Conservation (phyloP, 176 grass and related monocot genomes). For the Alloteropsis semialata region DNA sequence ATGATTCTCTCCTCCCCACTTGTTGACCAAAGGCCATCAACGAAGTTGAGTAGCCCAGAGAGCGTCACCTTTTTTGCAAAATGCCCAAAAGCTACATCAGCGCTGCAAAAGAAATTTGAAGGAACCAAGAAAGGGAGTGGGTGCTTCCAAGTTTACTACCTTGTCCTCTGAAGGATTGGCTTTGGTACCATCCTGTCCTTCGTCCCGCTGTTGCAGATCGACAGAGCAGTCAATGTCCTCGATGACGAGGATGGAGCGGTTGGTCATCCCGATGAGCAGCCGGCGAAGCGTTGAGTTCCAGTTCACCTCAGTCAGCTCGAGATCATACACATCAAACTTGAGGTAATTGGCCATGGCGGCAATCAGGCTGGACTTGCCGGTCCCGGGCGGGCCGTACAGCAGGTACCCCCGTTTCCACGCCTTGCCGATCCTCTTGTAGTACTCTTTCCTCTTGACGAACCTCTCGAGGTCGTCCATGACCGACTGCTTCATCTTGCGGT, state of each 20-base stretch:
- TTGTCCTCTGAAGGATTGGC: slow-evolving; percentile 45
- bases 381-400: slow-evolving; percentile 77
- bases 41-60: slow-evolving; percentile 89
- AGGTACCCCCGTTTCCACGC: slow-evolving; percentile 93
- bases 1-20: slow-evolving; percentile 90
- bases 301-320: slow-evolving; percentile 77
- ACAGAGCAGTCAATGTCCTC: slow-evolving; percentile 89
- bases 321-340: slow-evolving; percentile 92
- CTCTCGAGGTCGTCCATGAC: slow-evolving; percentile 77
- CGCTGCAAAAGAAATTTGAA: background rate
- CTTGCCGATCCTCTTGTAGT: slow-evolving; percentile 87
- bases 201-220: slow-evolving; percentile 53
- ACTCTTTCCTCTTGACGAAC: slow-evolving; percentile 76
- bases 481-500: slow-evolving; percentile 44
- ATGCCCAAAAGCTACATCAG: background rate
- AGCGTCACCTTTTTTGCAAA: slow-evolving; percentile 53
- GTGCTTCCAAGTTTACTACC: slow-evolving; percentile 27
- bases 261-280: slow-evolving; percentile 72
- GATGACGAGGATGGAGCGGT: slow-evolving; percentile 79
- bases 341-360: slow-evolving; percentile 93
- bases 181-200: slow-evolving; percentile 43
- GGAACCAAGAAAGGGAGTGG: background rate
- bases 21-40: slow-evolving; percentile 80
- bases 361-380: slow-evolving; percentile 91
- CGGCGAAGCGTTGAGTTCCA: slow-evolving; percentile 60